Base-by-base conservation (phyloP, 2,329 filamentous ascomycete species). In the Pyrenophora seminiperda region DNA sequence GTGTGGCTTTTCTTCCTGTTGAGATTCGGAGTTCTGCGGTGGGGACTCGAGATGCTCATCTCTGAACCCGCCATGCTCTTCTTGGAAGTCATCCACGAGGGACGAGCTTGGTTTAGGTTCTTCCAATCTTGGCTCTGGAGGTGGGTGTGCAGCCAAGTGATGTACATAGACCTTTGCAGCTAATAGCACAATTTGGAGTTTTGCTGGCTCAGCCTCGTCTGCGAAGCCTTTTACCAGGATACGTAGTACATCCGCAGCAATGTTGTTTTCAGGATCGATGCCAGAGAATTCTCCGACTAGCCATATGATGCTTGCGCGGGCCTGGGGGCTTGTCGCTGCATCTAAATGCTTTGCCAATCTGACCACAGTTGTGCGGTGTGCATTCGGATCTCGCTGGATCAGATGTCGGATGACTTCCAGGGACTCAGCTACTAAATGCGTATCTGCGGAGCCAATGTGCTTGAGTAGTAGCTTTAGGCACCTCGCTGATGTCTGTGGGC, bases 91-190 rank as follows among this genome's bases (percentile, higher is more conserved):
- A 15, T 63, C 68, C 5, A 72, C 54, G 0, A 68, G 43, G 0
- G 68, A 54, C 1, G 47, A 47, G 14, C 27, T 64, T 17, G 56
- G 54, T 17, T 62, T 71, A 39, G 18, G 61, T 31, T 47, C 68
- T 48, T 68, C 67, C 14, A 62, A 60, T 59, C 73, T 73, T 54
- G 76, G 54, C 46, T 69, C 55, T 20, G 70, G 59, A n/a, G 67
- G 74, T 60, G 60, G 76, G 66, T 83, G 80, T 53, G 83, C 81
- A 66, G 91, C 91, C 31, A 97, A 74, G 67, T 95, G 85, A 65
- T 97, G 91, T 13, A 97, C 81, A 68, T 97, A 97, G 1, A 97
- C 91, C 68, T 97, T 97, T n/a, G 94, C 93, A 5, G 90, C 94
- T 3, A 99, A 81, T 63, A 99, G 80, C 13, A 99, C 81, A 57